These are phyloP conservation scores for Nectriaceae sp. DNA, from an alignment of 2,329 filamentous ascomycete species.

Conservation along the genomic window DNA sequence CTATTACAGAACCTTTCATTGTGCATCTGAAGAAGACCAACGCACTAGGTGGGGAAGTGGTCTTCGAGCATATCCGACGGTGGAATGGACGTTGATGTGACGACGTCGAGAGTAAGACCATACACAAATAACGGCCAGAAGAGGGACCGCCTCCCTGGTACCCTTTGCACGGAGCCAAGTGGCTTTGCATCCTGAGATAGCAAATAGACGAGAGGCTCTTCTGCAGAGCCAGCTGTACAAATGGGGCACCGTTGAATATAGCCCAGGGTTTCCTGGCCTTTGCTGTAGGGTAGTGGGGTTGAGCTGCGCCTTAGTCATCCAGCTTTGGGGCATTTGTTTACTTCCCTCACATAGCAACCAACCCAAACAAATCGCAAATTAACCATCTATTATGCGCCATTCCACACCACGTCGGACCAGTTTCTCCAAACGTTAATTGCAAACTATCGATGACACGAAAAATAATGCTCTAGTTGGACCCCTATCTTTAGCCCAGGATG, in stretches of 20 bases:
- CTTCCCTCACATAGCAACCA: slow-evolving; percentile 42
- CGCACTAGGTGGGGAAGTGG: too few relatives aligned
- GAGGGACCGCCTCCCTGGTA: slow-evolving; percentile 2
- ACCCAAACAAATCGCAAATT: slow-evolving; percentile 28
- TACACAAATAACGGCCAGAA: slow-evolving; percentile 22
- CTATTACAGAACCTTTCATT: too few relatives aligned
- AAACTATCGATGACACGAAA: slow-evolving; percentile 22
- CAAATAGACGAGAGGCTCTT: slow-evolving; percentile 12
- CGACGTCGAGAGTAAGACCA: slow-evolving; percentile 4
- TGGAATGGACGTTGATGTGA: neutral
- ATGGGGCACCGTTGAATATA: slow-evolving; percentile 7
- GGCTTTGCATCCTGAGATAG: slow-evolving; percentile 12
- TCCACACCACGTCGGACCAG: slow-evolving; percentile 5
- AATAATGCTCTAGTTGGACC: slow-evolving; percentile 13
- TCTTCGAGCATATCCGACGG: too few relatives aligned
- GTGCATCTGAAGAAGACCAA: too few relatives aligned
- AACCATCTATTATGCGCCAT: slow-evolving; percentile 20
- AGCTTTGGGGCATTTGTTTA: slow-evolving; percentile 36
- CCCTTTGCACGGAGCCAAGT: slow-evolving; percentile 14
- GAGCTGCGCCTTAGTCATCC: slow-evolving; percentile 25
- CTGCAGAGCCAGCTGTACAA: slow-evolving; percentile 28
- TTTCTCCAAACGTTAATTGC: slow-evolving; percentile 14
- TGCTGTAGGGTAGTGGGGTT: slow-evolving; percentile 3
- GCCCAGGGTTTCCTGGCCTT: neutral
- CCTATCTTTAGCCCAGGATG: slow-evolving; percentile 39